These are phyloP conservation scores for Aspergillus funiculosus DNA, from an alignment of 495 filamentous ascomycete genomes.

Conservation along the genomic window DNA sequence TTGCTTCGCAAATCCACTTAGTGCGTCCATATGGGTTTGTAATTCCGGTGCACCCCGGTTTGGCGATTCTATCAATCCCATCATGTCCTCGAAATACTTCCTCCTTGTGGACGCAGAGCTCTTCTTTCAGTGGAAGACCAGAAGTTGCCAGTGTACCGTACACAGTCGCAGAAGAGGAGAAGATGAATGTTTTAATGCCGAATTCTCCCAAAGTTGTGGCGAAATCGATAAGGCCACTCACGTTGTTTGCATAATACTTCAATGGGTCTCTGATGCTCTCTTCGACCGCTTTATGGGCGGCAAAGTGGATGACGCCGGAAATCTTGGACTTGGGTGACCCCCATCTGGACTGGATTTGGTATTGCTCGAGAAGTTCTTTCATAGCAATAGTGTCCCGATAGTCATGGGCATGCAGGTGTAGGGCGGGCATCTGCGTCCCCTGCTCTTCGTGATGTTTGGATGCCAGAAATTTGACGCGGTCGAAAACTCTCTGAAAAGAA, in stretches of 20 bases:
- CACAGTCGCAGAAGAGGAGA: conserved; percentile 61
- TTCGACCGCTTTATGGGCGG: conserved; percentile 54
- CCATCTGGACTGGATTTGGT: conserved; percentile 31
- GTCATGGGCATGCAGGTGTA: conserved; percentile 54
- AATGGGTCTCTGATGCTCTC: conserved; percentile 50
- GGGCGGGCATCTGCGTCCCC: conserved; percentile 41
- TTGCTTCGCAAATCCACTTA: conserved; percentile 61
- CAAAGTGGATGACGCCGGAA: conserved; percentile 59
- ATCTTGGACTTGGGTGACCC: conserved; percentile 47
- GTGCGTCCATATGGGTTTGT: conserved; percentile 62
- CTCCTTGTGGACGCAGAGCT: conserved; percentile 53
- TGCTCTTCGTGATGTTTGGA: conserved; percentile 42
- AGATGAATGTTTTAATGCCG: conserved; percentile 60
- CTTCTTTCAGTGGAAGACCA: conserved; percentile 51
- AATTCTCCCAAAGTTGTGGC: conserved; percentile 49
- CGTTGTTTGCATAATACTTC: conserved; percentile 62
- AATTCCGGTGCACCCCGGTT: conserved; percentile 47
- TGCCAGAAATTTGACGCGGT: conserved; percentile 47
- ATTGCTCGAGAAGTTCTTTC: conserved; percentile 35
- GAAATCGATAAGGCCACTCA: conserved; percentile 57
- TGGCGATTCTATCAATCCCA: conserved; percentile 26
- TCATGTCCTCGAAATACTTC: conserved; percentile 29
- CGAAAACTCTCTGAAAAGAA: conserved; percentile 48
- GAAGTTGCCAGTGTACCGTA: conserved; percentile 53
- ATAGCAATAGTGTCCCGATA: conserved; percentile 48